Percentiles rank a stretch among this genome's conserved stretches.
Evolutionary conservation across 108 stramenopile species (phyloP).

Genomic region (Mayamaea pseudoterrestris): DNA sequence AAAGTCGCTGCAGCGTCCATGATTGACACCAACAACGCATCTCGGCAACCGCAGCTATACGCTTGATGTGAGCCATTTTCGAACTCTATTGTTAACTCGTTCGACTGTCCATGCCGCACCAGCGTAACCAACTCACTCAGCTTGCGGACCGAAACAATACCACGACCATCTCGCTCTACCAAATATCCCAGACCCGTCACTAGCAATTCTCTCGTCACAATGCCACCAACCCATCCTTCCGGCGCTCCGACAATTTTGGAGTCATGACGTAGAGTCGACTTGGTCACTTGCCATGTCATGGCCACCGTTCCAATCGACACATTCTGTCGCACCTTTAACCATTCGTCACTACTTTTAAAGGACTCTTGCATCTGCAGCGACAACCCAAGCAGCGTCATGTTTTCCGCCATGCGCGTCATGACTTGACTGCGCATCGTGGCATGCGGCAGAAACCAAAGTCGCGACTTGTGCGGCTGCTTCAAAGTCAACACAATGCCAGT

Average conservation of each 20-base stretch:
- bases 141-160: conserved; percentile 24
- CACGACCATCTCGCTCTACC: conserved; percentile 31
- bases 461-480: conserved; percentile 5
- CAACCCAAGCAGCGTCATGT: conserved; percentile 77
- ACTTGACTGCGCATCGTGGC: conserved; percentile 2
- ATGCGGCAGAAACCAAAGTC: conserved; percentile 26
- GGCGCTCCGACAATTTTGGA: conserved; percentile 14
- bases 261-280: conserved; percentile 32
- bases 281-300: conserved; percentile 29
- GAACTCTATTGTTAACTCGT: conserved; percentile 31
- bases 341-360: no score
- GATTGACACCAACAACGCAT: conserved; percentile 41
- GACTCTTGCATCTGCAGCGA: conserved; percentile 22
- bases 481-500: background rate
- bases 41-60: conserved; percentile 13
- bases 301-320: conserved; percentile 12
- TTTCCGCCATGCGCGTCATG: conserved; percentile 47
- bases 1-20: conserved; percentile 34
- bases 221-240: conserved; percentile 16
- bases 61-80: conserved; percentile 14
- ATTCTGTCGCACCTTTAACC: no score
- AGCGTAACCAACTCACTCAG: conserved; percentile 28
- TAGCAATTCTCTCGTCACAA: conserved; percentile 25
- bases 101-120: conserved; percentile 26
- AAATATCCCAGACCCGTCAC: conserved; percentile 28